A percentile compares a stretch with the other conserved stretches of the same genome.
phyloP scores from a whole-genome alignment of 352 stramenopile genomes.

The Pythium coloratum region DNA sequence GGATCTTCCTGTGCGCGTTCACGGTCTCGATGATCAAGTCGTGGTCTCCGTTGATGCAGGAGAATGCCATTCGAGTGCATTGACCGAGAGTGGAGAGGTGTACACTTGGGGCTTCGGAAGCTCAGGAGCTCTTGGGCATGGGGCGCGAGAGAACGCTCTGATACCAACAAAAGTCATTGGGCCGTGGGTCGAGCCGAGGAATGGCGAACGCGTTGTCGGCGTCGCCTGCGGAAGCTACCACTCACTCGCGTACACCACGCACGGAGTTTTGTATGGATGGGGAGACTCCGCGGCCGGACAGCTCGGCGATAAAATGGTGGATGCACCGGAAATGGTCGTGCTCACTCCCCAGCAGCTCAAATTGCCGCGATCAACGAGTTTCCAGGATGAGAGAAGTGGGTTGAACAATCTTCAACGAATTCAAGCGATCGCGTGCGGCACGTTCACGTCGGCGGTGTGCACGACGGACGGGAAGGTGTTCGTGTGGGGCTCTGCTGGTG shows the following conservation, averaged over 20 bases:
- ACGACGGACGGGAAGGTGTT: slow-evolving; percentile 61
- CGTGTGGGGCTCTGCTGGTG: slow-evolving; percentile 68
- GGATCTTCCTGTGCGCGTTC: slow-evolving; percentile 45
- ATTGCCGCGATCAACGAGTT: slow-evolving; percentile 21
- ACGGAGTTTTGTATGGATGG: slow-evolving; percentile 72
- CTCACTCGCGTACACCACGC: slow-evolving; percentile 52
- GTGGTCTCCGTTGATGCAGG: slow-evolving; percentile 67
- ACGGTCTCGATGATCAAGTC: slow-evolving; percentile 33
- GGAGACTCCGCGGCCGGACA: slow-evolving; percentile 75
- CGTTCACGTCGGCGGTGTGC: slow-evolving; percentile 60
- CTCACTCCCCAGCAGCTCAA: slow-evolving; percentile 48
- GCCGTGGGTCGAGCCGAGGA: slow-evolving; percentile 27
- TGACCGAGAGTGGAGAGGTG: slow-evolving; percentile 62
- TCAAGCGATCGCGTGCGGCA: slow-evolving; percentile 53
- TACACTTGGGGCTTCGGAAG: slow-evolving; percentile 88
- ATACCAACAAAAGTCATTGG: slow-evolving; percentile 40
- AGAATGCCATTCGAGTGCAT: slow-evolving; percentile 77
- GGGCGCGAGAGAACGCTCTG: slow-evolving; percentile 55
- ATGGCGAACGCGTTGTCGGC: slow-evolving; percentile 26
- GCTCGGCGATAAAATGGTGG: slow-evolving; percentile 50
- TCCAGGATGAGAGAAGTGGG: slow-evolving; percentile 14
- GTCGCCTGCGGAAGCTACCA: slow-evolving; percentile 80
- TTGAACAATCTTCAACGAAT: slow-evolving; percentile 29
- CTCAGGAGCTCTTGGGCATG: slow-evolving; percentile 75
- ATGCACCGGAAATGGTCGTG: slow-evolving; percentile 55